Evolutionary conservation across 177 flowering plant species (phyloP), one percentile per base, ranked within the genome.

Genomic region (Vitis hybrid): DNA sequence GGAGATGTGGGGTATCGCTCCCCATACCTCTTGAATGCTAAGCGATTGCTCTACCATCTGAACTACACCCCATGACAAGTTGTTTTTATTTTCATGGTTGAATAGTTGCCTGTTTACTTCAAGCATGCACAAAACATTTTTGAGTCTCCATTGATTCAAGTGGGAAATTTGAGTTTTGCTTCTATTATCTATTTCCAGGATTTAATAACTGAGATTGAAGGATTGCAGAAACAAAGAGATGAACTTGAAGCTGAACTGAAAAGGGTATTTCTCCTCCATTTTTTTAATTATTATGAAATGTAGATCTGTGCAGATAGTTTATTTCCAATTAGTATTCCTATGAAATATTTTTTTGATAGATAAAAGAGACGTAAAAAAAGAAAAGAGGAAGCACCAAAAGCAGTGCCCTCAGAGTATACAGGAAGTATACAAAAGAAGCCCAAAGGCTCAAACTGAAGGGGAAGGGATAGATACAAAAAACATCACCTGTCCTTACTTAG

Each of bases 161-260:
- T n/a, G 21, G 39, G 23, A 9, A 68, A 34, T 68, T 23, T 67
- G 59, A 21, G 4, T 51, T 62, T 55, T 63, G 51, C 19, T 12
- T 64, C 34, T 26, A 18, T 2, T 1, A 58, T 65, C 18, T 56
- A 11, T 70, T 68, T 78, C 49, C 85, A 94, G 97, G 97, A 87
- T 67, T 23, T 94, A 75, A 75, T 70, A 54, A 76, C 78, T 68
- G 96, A 94, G 72, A 85, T 92, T 74, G 71, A 74, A 66, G 83
- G 51, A 56, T 84, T 94, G 52, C 88, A 91, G 73, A 85, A 80
- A 72, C 80, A 83, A 76, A 88, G 86, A 79, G 90, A 86, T 74
- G 87, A 85, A 45, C 91, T 94, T 66, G 96, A 92, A 81, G 94
- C 88, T 70, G 83, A 85, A 74, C 56, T 94, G 77, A 90, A 82